phyloP scores from a whole-genome alignment of 1,284 basidiomycete genomes.

The Phellinidium pouzarii region DNA sequence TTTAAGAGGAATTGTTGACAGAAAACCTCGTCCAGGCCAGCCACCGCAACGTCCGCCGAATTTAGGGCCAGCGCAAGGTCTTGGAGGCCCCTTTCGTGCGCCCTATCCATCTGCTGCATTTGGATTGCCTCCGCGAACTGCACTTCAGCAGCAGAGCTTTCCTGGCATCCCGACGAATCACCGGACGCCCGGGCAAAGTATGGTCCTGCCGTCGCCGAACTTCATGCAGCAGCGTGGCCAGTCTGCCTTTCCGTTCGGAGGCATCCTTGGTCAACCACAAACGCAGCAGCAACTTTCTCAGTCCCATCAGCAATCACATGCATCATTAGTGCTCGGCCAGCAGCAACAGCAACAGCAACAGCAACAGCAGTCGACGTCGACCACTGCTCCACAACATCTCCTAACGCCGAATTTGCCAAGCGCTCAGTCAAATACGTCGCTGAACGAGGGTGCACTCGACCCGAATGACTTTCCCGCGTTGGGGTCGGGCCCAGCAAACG shows the following conservation, averaged over 20 bases:
- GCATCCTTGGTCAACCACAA: conserved; percentile 44
- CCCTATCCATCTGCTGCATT: conserved; percentile 48
- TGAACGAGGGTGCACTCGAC: conserved; percentile 72
- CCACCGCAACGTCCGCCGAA: conserved; percentile 71
- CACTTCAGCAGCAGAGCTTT: conserved; percentile 43
- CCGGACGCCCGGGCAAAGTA: conserved; percentile 42
- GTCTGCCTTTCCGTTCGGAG: conserved; percentile 50
- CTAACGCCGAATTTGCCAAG: conserved; percentile 38
- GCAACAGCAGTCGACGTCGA: conserved; percentile 34
- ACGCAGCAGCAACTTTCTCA: conserved; percentile 35
- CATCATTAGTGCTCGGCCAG: conserved; percentile 21
- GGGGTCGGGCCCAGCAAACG: conserved; percentile 45
- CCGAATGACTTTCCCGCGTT: conserved; percentile 82
- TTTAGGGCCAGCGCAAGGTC: conserved; percentile 56
- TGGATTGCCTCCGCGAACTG: conserved; percentile 55
- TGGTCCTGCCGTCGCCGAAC: conserved; percentile 53
- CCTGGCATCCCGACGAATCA: conserved; percentile 51
- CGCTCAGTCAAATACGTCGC: conserved; percentile 54
- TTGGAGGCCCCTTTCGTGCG: conserved; percentile 56
- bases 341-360: conserved; percentile 29
- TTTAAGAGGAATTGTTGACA: conserved; percentile 1
- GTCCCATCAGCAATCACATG: conserved; percentile 17
- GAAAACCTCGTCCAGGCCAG: conserved; percentile 50
- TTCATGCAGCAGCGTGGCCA: conserved; percentile 59
- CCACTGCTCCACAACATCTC: conserved; percentile 30